Evolutionary conservation across 1,284 basidiomycete genomes (phyloP).

Genomic region (Ganoderma resinaceum): DNA sequence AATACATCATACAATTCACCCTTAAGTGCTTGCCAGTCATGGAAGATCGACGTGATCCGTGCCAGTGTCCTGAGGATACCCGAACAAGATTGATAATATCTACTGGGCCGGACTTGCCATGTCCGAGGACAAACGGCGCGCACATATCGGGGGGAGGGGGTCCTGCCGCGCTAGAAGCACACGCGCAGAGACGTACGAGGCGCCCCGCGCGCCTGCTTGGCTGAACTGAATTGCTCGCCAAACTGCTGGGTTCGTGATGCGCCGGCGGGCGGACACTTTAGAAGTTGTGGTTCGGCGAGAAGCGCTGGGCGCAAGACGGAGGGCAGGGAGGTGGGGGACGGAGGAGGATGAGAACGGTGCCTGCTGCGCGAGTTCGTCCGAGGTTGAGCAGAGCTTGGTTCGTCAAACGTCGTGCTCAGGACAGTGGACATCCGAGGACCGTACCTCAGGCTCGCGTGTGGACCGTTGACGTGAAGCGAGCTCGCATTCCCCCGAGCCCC

Average conservation of each 20-base stretch:
- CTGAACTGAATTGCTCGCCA: too few relatives aligned
- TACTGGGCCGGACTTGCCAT: background rate
- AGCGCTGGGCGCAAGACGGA: background rate
- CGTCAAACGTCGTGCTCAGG: background rate
- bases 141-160: background rate
- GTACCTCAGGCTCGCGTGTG: background rate
- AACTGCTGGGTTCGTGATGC: background rate
- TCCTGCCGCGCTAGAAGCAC: background rate
- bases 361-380: background rate
- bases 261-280: constrained; percentile 3
- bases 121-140: background rate
- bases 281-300: constrained; percentile 1
- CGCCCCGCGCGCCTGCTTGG: background rate
- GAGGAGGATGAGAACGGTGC: background rate
- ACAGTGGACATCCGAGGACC: background rate
- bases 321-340: background rate
- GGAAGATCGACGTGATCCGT: background rate
- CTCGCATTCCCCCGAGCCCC: background rate
- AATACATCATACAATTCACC: background rate
- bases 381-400: background rate
- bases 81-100: background rate
- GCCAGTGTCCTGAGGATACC: background rate
- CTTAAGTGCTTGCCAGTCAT: background rate
- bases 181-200: constrained; percentile 1
- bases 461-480: background rate